A percentile compares a stretch with the other conserved stretches of the same genome.
Conservation (phyloP, 305 asterid genomes). For the Withania somnifera region DNA sequence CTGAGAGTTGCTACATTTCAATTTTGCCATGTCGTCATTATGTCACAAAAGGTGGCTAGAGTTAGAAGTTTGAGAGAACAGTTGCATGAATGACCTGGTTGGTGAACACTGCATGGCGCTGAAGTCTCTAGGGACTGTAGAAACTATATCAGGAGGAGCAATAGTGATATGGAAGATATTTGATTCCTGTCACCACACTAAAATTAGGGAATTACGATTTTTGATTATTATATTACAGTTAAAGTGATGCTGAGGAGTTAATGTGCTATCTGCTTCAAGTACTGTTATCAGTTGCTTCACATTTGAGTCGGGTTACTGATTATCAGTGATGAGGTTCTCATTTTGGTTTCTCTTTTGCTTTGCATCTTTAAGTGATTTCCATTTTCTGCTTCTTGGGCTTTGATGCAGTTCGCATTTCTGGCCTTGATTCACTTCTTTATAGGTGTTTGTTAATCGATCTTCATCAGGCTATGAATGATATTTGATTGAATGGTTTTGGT, state of each 20-base stretch:
- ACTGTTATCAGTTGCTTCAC: neutral
- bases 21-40: neutral
- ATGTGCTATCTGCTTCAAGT: neutral
- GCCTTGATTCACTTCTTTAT: neutral
- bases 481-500: neutral
- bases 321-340: neutral
- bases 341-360: neutral
- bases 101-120: slow-evolving; percentile 1
- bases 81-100: neutral
- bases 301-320: neutral
- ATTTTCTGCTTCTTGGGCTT: neutral
- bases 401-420: neutral
- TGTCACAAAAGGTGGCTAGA: neutral
- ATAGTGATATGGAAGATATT: neutral
- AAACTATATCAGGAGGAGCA: neutral
- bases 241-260: neutral
- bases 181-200: neutral
- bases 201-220: neutral
- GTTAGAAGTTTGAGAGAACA: neutral
- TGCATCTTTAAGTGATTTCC: neutral
- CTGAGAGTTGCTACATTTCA: neutral
- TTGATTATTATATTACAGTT: neutral
- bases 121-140: neutral
- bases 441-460: neutral
- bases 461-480: neutral